phyloP scores from a whole-genome alignment of 306 rosid genomes.

The Gleditsia sinensis region DNA sequence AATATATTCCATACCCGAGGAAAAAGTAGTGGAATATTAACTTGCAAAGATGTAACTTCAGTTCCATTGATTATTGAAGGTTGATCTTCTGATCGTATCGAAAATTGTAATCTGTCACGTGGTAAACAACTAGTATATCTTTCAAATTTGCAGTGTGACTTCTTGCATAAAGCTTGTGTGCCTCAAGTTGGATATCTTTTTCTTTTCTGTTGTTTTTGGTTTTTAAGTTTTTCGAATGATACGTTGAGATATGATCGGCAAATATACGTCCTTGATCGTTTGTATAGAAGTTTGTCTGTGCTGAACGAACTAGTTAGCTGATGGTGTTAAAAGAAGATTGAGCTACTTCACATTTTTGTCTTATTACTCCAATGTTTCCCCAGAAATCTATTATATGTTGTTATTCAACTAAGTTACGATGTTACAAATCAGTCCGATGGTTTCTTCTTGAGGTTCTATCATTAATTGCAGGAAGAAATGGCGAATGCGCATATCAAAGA shows the following conservation, averaged over 20 bases:
- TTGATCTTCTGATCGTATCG: conserved; percentile 18
- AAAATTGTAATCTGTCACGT: background rate
- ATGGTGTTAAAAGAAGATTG: too few species aligned
- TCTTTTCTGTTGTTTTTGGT: background rate
- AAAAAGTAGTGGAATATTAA: background rate
- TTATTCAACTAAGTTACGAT: background rate
- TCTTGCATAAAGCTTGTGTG: background rate
- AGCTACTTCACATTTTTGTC: too few species aligned
- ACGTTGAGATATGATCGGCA: background rate
- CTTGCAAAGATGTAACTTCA: background rate
- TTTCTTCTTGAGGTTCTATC: background rate
- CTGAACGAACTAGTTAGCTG: background rate
- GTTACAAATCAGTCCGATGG: background rate
- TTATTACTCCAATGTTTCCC: background rate
- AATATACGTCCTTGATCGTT: background rate
- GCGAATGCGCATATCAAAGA: background rate
- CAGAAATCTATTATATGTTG: background rate
- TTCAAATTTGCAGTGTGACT: background rate
- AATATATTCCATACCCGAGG: background rate
- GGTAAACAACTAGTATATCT: background rate
- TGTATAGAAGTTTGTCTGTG: background rate
- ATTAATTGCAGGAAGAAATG: background rate
- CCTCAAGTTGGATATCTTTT: background rate
- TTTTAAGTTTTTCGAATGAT: background rate
- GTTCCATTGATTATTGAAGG: conserved; percentile 6